Percentiles rank a stretch among this genome's conserved stretches.
These are phyloP conservation scores for Amanita pseudoporphyria DNA, from an alignment of 768 basidiomycete genomes.

Conservation along the genomic window DNA sequence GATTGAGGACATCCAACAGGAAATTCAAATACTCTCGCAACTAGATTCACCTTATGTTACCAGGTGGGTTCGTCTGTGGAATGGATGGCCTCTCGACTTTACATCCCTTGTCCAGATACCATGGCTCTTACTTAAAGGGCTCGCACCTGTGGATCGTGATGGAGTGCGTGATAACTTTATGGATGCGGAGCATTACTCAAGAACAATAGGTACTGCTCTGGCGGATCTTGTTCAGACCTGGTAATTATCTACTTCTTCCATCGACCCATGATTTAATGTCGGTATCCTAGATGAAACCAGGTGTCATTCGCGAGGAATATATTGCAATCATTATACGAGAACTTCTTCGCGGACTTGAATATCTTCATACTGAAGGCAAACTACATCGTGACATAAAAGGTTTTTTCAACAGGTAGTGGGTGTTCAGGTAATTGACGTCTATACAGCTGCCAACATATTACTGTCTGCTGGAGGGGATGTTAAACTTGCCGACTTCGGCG, in stretches of 20 bases:
- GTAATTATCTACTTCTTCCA: conserved; percentile 30
- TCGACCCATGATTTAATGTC: conserved; percentile 11
- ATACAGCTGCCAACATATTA: conserved; percentile 84
- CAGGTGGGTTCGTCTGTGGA: conserved; percentile 46
- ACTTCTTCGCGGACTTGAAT: conserved; percentile 85
- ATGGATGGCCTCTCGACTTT: conserved; percentile 2
- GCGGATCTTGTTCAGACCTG: conserved; percentile 95
- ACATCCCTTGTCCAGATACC: conserved; percentile 48
- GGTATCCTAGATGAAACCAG: conserved; percentile 84
- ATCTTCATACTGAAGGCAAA: conserved; percentile 93
- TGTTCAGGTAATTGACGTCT: conserved; percentile 3
- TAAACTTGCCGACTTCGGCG: conserved; percentile 97
- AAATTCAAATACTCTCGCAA: conserved; percentile 96
- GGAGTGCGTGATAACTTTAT: conserved; percentile 49
- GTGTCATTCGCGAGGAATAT: conserved; percentile 96
- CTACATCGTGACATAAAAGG: conserved; percentile 99
- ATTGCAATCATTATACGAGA: conserved; percentile 96
- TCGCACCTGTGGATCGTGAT: conserved; percentile 98
- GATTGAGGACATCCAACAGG: conserved; percentile 98
- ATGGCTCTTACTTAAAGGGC: conserved; percentile 93
- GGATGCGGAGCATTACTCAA: conserved; percentile 7
- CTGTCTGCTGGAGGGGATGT: conserved; percentile 90
- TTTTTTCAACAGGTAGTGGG: conserved; percentile 15
- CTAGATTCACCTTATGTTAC: conserved; percentile 95
- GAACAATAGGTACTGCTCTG: conserved; percentile 77